These are phyloP conservation scores for Boletellus deceptivus DNA, from an alignment of 1,284 basidiomycete genomes.

Conservation along the genomic window DNA sequence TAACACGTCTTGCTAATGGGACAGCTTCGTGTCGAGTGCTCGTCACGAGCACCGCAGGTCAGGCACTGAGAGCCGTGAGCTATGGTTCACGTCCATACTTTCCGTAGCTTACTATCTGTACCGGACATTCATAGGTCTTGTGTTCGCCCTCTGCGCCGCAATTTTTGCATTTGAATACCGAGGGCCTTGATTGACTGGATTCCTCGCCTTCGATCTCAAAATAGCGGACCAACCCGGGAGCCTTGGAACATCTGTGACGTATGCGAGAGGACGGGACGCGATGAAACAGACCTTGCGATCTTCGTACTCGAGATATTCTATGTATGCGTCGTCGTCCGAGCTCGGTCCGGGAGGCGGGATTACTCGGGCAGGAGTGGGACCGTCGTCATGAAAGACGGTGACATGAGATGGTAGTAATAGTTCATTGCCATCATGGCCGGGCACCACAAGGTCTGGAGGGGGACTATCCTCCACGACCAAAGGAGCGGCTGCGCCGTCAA, in stretches of 20 bases:
- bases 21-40: slow-evolving; percentile 81
- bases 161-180: slow-evolving; percentile 62
- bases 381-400: slow-evolving; percentile 41
- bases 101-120: slow-evolving; percentile 56
- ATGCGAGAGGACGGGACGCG: slow-evolving; percentile 1
- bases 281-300: slow-evolving; percentile 49
- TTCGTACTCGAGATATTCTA: slow-evolving; percentile 73
- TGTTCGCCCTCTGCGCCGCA: slow-evolving; percentile 72
- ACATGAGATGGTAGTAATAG: slow-evolving; percentile 68
- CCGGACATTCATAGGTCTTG: slow-evolving; percentile 59
- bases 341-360: slow-evolving; percentile 38
- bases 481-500: slow-evolving; percentile 47
- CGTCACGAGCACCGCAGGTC: slow-evolving; percentile 84
- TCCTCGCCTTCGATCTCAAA: slow-evolving; percentile 50
- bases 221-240: slow-evolving; percentile 54
- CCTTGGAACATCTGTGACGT: slow-evolving; percentile 20
- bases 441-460: slow-evolving; percentile 5
- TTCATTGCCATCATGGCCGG: slow-evolving; percentile 19
- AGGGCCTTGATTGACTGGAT: slow-evolving; percentile 37
- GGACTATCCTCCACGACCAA: slow-evolving; percentile 15
- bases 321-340: slow-evolving; percentile 57
- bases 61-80: slow-evolving; percentile 58
- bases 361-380: slow-evolving; percentile 44
- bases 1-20: slow-evolving; percentile 85
- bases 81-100: slow-evolving; percentile 1